Conservation (phyloP, 495 filamentous ascomycete genomes). For the Penicillium soppii region DNA sequence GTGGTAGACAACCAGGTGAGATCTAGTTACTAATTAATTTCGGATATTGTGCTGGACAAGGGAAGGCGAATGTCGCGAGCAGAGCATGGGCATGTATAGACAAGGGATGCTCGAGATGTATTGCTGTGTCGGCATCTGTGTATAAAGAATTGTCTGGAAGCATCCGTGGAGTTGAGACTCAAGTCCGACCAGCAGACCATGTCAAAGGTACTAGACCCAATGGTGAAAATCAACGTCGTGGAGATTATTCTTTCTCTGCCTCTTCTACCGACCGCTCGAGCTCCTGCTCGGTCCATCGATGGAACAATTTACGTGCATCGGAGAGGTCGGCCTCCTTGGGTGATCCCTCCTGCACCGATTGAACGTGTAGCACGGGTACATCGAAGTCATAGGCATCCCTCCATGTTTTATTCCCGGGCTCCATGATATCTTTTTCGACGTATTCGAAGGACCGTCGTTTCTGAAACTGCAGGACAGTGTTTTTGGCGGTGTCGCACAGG, state of each 20-base stretch:
- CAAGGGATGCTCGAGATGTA: no score
- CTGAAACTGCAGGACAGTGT: constrained; percentile 67
- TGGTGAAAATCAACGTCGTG: no score
- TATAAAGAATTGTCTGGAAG: no score
- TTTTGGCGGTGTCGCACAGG: constrained; percentile 74
- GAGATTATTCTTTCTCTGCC: constrained; percentile 39
- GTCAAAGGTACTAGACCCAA: no score
- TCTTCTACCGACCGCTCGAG: constrained; percentile 69
- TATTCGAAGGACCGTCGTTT: constrained; percentile 70
- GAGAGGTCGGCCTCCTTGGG: constrained; percentile 33
- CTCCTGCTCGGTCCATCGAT: constrained; percentile 70
- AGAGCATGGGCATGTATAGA: no score
- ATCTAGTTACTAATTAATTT: no score
- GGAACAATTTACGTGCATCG: constrained; percentile 76
- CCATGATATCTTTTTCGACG: constrained; percentile 77
- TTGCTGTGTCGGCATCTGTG: no score
- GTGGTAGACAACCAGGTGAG: no score
- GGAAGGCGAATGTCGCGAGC: no score
- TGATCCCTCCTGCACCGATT: constrained; percentile 38
- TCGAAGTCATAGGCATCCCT: constrained; percentile 86
- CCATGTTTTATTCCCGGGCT: constrained; percentile 63
- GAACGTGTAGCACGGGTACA: constrained; percentile 78
- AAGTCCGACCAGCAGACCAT: no score
- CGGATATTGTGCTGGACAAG: no score
- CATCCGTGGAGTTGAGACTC: no score